Evolutionary conservation across 2,329 filamentous ascomycete species (phyloP), one percentile per base, ranked within the genome.

Genomic region (Fusarium poae): DNA sequence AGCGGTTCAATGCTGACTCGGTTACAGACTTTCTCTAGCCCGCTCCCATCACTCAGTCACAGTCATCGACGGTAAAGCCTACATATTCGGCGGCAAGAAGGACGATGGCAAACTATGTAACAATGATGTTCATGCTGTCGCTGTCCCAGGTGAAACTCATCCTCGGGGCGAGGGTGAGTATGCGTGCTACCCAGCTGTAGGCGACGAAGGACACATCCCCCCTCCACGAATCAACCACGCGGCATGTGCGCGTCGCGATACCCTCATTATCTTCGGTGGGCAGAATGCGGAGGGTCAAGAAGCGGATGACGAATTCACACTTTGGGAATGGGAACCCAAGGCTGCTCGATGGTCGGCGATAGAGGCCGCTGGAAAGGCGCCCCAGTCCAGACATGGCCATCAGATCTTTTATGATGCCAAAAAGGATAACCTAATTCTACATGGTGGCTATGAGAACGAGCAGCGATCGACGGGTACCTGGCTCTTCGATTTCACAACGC

Each of bases 11-110:
- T 12, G 5, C 39, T 58, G 1, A 70, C 3, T 0, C 3, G 3
- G 0, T 0, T 6, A 1, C 2, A 72, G 69, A 0, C 48, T 72
- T 0, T 59, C 57, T 1, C 23, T 72, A 4, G 69, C 69, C 13
- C 67, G 69, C 2, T 72, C 66, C 7, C 62, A 62, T 3, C 69
- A 72, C 8, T 65, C 53, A 2, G 43, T 72, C 23, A 65, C 57
- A 13, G 69, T 70, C 25, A 65, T 72, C 18, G 37, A 44, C 11
- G 48, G 27, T 8, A 72, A 49, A 4, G 69, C 56, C 0, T 72
- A 72, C 42, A 72, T 72, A 16, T 72, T 72, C 11, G 69, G 69
- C 15, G 69, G 69, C 5, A 64, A 72, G 34, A 65, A 30, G 20
- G 39, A 56, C 8, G 63, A 62, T 6, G 66, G 66, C 2, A 29